Evolutionary conservation across 2,329 filamentous ascomycete species (phyloP).

Genomic region (Penicillium sp.): DNA sequence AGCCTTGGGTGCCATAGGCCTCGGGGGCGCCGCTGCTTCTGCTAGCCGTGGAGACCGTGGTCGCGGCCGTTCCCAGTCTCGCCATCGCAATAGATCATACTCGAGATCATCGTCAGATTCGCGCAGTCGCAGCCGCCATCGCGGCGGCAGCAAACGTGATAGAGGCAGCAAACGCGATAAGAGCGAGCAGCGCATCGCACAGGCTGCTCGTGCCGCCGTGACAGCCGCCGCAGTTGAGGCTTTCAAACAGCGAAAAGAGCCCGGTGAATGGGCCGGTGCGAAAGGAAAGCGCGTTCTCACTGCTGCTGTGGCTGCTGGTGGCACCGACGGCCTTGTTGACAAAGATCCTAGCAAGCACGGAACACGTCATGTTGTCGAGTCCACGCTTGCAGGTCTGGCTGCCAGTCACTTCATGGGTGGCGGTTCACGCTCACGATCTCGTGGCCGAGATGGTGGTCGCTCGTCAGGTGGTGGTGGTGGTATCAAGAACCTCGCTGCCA

Average conservation of each 20-base stretch:
- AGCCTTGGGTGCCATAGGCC: constrained; percentile 57
- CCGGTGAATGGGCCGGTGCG: constrained; percentile 83
- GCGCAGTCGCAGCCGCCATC: constrained; percentile 51
- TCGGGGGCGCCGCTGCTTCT: constrained; percentile 51
- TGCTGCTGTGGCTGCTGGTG: constrained; percentile 79
- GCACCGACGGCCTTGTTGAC: constrained; percentile 74
- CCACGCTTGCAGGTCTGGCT: constrained; percentile 83
- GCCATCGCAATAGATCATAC: constrained; percentile 39
- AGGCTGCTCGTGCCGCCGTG: constrained; percentile 87
- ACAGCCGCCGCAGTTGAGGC: constrained; percentile 89
- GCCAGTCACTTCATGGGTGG: constrained; percentile 86
- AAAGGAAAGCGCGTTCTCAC: constrained; percentile 92
- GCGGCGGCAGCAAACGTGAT: constrained; percentile 48
- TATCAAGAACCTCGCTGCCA: constrained; percentile 44
- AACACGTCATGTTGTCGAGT: constrained; percentile 80
- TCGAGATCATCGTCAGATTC: constrained; percentile 52
- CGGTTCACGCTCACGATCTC: constrained; percentile 65
- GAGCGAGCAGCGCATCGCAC: constrained; percentile 65
- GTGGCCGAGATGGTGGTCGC: constrained; percentile 58
- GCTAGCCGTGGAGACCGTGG: constrained; percentile 53
- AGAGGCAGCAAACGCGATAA: constrained; percentile 50
- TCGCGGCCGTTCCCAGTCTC: constrained; percentile 37
- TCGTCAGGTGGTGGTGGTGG: constrained; percentile 49
- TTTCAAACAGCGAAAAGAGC: constrained; percentile 84
- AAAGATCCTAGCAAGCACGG: constrained; percentile 68